A percentile compares a stretch with the other conserved stretches of the same genome.
Evolutionary conservation across 148 eudicot genomes (phyloP).

Genomic region (Nepenthes gracilis): DNA sequence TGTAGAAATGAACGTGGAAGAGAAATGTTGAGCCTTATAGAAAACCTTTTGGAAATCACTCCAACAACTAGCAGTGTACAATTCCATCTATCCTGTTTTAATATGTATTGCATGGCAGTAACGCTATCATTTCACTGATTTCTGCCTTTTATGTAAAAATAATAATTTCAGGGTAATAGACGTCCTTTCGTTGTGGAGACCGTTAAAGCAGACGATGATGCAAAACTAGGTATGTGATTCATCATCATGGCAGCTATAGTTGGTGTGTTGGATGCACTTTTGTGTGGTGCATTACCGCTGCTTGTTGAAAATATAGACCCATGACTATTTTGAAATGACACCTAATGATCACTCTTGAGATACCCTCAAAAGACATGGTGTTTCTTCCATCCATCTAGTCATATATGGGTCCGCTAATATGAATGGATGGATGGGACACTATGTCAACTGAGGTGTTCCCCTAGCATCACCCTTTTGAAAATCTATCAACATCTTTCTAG

Average conservation of each 20-base stretch:
- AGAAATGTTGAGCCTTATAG: conserved; percentile 81
- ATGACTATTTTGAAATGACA: too few relatives aligned
- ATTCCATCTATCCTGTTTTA: conserved; percentile 6
- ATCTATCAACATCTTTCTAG: too few relatives aligned
- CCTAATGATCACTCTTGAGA: too few relatives aligned
- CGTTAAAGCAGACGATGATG: conserved; percentile 91
- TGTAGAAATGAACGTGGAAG: conserved; percentile 87
- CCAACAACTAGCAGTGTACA: conserved; percentile 72
- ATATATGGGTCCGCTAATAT: too few relatives aligned
- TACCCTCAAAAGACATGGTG: too few relatives aligned
- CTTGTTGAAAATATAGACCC: too few relatives aligned
- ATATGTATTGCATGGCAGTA: conserved; percentile 2
- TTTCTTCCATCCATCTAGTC: too few relatives aligned
- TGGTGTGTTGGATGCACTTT: neutral
- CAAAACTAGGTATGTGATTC: conserved; percentile 59
- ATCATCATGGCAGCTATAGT: neutral
- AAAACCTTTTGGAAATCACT: conserved; percentile 77
- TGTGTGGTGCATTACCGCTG: too few relatives aligned
- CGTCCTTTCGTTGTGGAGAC: conserved; percentile 89
- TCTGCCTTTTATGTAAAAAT: neutral
- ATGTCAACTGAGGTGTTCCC: too few relatives aligned
- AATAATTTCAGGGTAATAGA: conserved; percentile 58
- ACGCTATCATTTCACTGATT: neutral
- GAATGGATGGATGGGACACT: too few relatives aligned
- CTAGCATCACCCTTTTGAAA: too few relatives aligned